These are phyloP conservation scores for Gleditsia sinensis DNA, from an alignment of 306 rosid genomes.

Conservation along the genomic window DNA sequence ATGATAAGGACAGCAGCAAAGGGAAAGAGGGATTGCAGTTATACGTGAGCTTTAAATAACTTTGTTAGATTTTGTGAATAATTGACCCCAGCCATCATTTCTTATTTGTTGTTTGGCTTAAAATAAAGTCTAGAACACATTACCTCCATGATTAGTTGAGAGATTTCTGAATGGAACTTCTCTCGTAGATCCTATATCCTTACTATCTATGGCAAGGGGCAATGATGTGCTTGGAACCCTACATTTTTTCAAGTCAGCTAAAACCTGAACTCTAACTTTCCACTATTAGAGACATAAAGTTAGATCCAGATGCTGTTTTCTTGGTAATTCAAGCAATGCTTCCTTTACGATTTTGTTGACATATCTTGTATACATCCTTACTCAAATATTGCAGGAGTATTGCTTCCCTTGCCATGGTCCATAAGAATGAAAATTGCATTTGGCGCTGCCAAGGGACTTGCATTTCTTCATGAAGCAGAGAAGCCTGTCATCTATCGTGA, in stretches of 20 bases:
- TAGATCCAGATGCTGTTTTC: background rate
- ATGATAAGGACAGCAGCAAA: background rate
- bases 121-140: background rate
- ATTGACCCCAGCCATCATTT: background rate
- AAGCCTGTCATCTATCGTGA: constrained; percentile 98
- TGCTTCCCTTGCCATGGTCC: constrained; percentile 97
- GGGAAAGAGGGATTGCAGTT: background rate
- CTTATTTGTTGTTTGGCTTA: background rate
- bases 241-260: background rate
- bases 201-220: background rate
- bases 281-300: background rate
- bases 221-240: background rate
- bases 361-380: constrained; percentile 18
- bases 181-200: too few relatives aligned
- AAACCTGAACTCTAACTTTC: background rate
- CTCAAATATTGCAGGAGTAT: constrained; percentile 58
- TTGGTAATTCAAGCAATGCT: background rate
- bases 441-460: constrained; percentile 97
- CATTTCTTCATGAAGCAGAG: constrained; percentile 96
- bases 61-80: background rate
- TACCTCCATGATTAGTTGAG: background rate
- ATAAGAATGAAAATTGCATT: constrained; percentile 95
- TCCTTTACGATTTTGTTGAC: background rate
- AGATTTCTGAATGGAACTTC: background rate
- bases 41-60: background rate